Evolutionary conservation across 345 rosid species (phyloP), one percentile per base, ranked within the genome.

Genomic region (Pseudoturritis turrita): DNA sequence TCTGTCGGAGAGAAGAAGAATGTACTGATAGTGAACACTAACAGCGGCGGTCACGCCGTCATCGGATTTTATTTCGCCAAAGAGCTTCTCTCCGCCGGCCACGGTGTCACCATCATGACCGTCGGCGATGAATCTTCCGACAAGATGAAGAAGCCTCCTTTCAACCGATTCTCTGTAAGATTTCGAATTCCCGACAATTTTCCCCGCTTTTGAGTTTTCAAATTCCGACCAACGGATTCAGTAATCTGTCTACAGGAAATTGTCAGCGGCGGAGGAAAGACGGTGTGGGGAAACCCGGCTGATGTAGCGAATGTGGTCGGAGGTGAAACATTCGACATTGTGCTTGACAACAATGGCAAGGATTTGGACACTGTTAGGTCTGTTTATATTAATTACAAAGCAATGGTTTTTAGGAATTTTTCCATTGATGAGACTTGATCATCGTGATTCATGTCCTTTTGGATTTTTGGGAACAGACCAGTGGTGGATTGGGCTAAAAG

Each of bases 271-370:
- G 97, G 97, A 67, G 97, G 99, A 26, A 83, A 87, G 77, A 88
- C 96, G 0, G 84, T 84, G 19, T 95, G 97, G 99, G 99, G 97
- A 70, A 84, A 85, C 49, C 99, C 99, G 0, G 84, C 87, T 0
- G 88, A 84, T 12, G 84, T 89, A 9, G 99, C 87, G 41, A 86
- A 80, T 35, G 86, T 71, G 0, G 77, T 91, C 74, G 96, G 74
- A 69, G 92, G 84, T 6, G 86, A 73, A 64, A 63, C 85, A 46
- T 91, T 89, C 60, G 96, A 95, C 77, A 96, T 86, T 55, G 99
- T 94, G 52, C 80, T 94, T 47, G 96, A 94, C 62, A 91, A 95
- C 84, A 95, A 95, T 70, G 99, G 97, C 84, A 95, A 95, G 83
- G 87, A 88, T 71, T 76, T 89, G 28, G 93, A 91, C 41, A 41